These are phyloP conservation scores for Pythium sp. DNA, from an alignment of 352 stramenopile species.

Conservation along the genomic window DNA sequence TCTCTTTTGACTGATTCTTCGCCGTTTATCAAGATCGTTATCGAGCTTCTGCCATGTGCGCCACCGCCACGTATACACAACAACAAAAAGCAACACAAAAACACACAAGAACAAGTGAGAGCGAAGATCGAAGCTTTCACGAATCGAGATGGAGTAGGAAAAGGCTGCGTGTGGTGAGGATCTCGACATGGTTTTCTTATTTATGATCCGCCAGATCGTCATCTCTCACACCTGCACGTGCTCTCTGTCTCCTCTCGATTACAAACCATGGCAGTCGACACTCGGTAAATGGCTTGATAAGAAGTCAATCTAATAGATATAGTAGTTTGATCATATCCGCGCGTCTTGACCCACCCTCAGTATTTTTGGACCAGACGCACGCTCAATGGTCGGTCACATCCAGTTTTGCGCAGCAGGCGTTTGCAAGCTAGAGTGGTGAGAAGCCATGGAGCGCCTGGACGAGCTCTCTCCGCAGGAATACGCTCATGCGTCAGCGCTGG, in stretches of 20 bases:
- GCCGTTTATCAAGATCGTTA: slow-evolving; percentile 2
- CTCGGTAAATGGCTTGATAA: slow-evolving; percentile 2
- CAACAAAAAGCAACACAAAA: neutral
- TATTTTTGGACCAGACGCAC: neutral
- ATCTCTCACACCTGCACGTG: neutral
- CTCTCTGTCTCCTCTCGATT: neutral
- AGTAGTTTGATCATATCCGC: slow-evolving; percentile 11
- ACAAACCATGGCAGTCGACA: slow-evolving; percentile 1
- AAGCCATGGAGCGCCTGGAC: slow-evolving; percentile 28
- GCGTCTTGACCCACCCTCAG: neutral
- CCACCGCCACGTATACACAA: neutral
- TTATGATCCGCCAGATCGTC: slow-evolving; percentile 13
- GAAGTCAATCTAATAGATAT: slow-evolving; percentile 13
- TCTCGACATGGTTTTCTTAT: slow-evolving; percentile 16
- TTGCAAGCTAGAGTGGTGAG: neutral
- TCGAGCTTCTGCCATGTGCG: neutral
- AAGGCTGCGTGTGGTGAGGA: slow-evolving; percentile 4
- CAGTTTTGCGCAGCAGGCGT: neutral
- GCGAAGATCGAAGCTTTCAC: slow-evolving; percentile 1
- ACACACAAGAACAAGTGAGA: neutral
- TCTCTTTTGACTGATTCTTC: neutral
- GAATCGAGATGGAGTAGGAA: neutral
- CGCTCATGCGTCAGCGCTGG: slow-evolving; percentile 21
- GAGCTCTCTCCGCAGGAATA: slow-evolving; percentile 25
- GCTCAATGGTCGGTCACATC: neutral